Conservation (phyloP, 1,139 yeast species). For the Hansenula lynferdii region DNA sequence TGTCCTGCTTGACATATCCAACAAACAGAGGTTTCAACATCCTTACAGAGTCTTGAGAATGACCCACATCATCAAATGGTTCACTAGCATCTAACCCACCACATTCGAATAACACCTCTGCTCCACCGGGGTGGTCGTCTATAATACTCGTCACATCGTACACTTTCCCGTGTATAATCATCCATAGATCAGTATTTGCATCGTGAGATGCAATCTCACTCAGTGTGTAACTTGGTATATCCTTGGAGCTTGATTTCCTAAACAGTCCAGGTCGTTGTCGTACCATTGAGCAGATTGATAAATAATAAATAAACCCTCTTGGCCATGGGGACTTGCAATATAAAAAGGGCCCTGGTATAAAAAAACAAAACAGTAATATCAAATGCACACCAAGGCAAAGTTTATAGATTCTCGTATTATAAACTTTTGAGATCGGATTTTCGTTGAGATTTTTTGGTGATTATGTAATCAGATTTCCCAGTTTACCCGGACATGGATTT, state of each 20-base stretch:
- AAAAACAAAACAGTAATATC: too few relatives aligned
- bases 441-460: too few relatives aligned
- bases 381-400: too few relatives aligned
- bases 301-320: not conserved
- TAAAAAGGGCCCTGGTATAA: too few relatives aligned
- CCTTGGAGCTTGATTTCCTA: not conserved
- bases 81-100: conserved; percentile 66
- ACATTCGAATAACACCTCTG: conserved; percentile 60
- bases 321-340: too few relatives aligned
- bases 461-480: too few relatives aligned
- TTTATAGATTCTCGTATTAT: too few relatives aligned
- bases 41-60: conserved; percentile 32
- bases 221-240: conserved; percentile 9
- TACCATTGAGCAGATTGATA: not conserved
- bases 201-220: conserved; percentile 44
- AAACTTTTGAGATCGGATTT: too few relatives aligned
- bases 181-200: conserved; percentile 53
- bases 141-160: conserved; percentile 51
- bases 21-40: conserved; percentile 62
- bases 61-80: conserved; percentile 41
- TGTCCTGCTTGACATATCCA: conserved; percentile 49
- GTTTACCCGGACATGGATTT: too few relatives aligned
- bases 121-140: conserved; percentile 63
- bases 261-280: not conserved
- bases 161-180: conserved; percentile 58